These are phyloP conservation scores for Coemansia sp. DNA, from an alignment of 192 early-diverging fungal species.

Conservation along the genomic window DNA sequence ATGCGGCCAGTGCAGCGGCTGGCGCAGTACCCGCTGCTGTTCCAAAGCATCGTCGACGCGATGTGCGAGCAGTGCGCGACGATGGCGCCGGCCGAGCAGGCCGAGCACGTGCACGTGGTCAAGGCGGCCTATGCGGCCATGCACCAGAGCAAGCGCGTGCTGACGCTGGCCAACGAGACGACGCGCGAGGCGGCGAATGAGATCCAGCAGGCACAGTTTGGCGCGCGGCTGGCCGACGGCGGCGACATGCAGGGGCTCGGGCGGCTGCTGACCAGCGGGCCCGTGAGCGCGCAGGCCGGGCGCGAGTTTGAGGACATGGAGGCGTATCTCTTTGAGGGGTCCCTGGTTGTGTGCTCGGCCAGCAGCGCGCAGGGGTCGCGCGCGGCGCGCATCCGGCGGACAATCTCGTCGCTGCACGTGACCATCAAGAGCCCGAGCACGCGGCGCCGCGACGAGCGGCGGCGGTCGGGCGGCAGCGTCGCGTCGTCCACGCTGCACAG, in stretches of 20 bases:
- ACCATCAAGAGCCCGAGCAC: slow-evolving; percentile 12
- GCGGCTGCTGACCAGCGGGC: slow-evolving; percentile 24
- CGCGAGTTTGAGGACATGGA: slow-evolving; percentile 24
- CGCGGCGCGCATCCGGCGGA: slow-evolving; percentile 28
- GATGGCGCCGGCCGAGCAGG: slow-evolving; percentile 6
- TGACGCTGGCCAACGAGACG: slow-evolving; percentile 45
- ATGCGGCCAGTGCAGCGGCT: slow-evolving; percentile 50
- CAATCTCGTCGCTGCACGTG: slow-evolving; percentile 42
- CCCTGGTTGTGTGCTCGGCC: slow-evolving; percentile 24
- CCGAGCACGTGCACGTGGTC: slow-evolving; percentile 10
- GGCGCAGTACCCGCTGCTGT: slow-evolving; percentile 48
- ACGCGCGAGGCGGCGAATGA: slow-evolving; percentile 41
- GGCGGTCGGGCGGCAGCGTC: slow-evolving; percentile 24
- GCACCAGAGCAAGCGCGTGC: slow-evolving; percentile 34
- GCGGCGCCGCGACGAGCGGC: slow-evolving; percentile 11
- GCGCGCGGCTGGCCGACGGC: slow-evolving; percentile 25
- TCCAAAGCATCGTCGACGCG: slow-evolving; percentile 41
- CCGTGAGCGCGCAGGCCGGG: slow-evolving; percentile 12
- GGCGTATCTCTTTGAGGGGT: slow-evolving; percentile 31
- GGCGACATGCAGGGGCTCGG: slow-evolving; percentile 5
- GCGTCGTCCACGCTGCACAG: slow-evolving; percentile 35
- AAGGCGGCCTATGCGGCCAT: slow-evolving; percentile 33
- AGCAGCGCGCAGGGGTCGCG: background rate
- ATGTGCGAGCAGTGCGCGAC: slow-evolving; percentile 14
- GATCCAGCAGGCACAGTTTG: slow-evolving; percentile 19